Conservation (phyloP, 2,329 filamentous ascomycete genomes). For the Zalaria obscura region DNA sequence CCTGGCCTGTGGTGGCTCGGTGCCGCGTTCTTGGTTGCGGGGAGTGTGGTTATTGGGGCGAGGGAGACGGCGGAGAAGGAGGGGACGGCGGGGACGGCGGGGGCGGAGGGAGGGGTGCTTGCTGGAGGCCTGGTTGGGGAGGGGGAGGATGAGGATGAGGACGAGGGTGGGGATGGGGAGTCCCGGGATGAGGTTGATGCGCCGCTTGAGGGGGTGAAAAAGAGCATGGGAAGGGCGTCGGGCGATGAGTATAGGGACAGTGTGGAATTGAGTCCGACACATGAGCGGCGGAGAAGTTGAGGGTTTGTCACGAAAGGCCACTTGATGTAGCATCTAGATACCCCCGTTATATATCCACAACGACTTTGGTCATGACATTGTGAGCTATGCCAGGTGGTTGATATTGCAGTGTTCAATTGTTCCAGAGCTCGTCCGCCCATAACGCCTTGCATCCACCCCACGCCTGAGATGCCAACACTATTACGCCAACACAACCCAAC, state of each 20-base stretch:
- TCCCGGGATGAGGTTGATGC: slow-evolving; percentile 17
- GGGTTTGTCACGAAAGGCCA: no score
- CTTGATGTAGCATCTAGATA: no score
- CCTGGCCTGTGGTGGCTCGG: slow-evolving; percentile 67
- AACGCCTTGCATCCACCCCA: no score
- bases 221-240: background rate
- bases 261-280: background rate
- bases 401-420: no score
- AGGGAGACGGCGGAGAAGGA: slow-evolving; percentile 36
- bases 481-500: no score
- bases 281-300: no score
- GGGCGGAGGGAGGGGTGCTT: slow-evolving; percentile 7
- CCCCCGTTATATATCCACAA: no score
- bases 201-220: slow-evolving; percentile 5
- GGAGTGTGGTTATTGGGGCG: slow-evolving; percentile 64
- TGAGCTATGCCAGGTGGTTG: no score
- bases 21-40: slow-evolving; percentile 55
- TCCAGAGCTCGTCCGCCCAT: no score
- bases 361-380: no score
- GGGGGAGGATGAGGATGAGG: slow-evolving; percentile 3
- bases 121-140: slow-evolving; percentile 2
- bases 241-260: background rate
- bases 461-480: no score
- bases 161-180: background rate
- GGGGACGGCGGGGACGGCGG: slow-evolving; percentile 9